Evolutionary conservation across 208 protist species (phyloP).

Genomic region (Acanthamoeba royreba): DNA sequence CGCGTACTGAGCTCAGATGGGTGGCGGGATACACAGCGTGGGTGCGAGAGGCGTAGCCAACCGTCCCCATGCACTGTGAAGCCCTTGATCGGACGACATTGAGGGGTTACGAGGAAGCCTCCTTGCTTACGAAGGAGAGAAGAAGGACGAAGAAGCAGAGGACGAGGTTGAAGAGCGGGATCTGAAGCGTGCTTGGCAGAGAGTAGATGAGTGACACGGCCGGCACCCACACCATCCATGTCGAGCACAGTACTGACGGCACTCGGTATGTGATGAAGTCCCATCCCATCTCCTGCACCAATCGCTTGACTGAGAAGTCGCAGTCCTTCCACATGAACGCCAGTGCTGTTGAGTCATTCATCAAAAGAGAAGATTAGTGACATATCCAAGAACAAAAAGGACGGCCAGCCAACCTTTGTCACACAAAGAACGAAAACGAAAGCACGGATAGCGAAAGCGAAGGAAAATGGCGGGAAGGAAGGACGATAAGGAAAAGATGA

Average conservation of each 20-base stretch:
- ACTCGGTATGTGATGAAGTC: slow-evolving; percentile 12
- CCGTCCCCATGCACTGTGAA: too few relatives aligned
- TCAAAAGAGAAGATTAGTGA: too few relatives aligned
- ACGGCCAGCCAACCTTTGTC: too few relatives aligned
- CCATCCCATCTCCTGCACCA: background rate
- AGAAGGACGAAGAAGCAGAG: slow-evolving; percentile 28
- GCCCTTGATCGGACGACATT: too few relatives aligned
- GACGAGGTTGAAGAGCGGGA: slow-evolving; percentile 31
- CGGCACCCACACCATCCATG: slow-evolving; percentile 24
- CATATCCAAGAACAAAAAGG: background rate
- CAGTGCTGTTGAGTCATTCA: background rate
- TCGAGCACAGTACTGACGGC: slow-evolving; percentile 3
- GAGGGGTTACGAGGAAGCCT: background rate
- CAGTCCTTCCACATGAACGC: slow-evolving; percentile 40
- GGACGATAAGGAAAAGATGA: background rate
- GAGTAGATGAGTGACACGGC: slow-evolving; percentile 26
- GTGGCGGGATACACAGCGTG: too few relatives aligned
- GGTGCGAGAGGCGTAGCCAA: too few relatives aligned
- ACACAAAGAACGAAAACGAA: too few relatives aligned
- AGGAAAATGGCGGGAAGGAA: too few relatives aligned
- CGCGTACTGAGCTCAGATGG: too few relatives aligned
- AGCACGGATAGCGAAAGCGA: too few relatives aligned
- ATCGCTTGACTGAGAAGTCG: background rate
- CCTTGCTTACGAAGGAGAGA: slow-evolving; percentile 11
- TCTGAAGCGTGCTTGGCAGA: slow-evolving; percentile 4